phyloP scores from a whole-genome alignment of 306 rosid species.

The Crataegus laevigata region DNA sequence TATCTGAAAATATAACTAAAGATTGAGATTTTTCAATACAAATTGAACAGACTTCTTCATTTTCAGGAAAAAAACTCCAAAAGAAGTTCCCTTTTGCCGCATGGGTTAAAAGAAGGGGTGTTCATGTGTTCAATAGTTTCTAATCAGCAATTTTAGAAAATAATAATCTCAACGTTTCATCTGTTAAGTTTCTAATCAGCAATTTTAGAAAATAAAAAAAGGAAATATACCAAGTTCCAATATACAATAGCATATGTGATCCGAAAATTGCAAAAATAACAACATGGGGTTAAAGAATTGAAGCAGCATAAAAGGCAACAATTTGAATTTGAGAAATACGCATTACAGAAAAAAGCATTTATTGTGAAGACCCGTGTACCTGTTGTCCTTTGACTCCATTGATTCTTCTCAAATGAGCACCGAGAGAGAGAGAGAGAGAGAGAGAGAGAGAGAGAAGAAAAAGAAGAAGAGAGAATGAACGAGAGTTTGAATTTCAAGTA shows the following conservation, averaged over 20 bases:
- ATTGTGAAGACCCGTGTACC: constrained; percentile 23
- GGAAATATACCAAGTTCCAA: background rate
- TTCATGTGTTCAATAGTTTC: too few relatives aligned
- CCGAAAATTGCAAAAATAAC: background rate
- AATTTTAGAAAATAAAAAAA: background rate
- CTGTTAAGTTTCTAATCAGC: background rate
- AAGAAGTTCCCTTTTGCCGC: too few relatives aligned
- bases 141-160: too few relatives aligned
- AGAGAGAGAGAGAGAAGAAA: background rate
- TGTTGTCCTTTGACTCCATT: constrained; percentile 25
- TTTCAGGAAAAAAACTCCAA: background rate
- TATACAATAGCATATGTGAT: background rate
- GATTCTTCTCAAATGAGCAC: background rate
- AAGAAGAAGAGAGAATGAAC: constrained; percentile 1
- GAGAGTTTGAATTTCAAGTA: background rate
- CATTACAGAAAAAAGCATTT: background rate
- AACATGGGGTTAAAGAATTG: background rate
- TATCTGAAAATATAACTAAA: background rate
- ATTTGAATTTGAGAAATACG: background rate
- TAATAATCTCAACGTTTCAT: too few relatives aligned
- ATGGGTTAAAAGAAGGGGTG: too few relatives aligned
- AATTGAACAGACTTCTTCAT: background rate
- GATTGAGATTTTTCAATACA: background rate
- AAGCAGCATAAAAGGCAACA: background rate
- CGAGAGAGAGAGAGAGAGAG: background rate